Conservation (phyloP, 495 filamentous ascomycete species). For the Hypoxylon fuscum region DNA sequence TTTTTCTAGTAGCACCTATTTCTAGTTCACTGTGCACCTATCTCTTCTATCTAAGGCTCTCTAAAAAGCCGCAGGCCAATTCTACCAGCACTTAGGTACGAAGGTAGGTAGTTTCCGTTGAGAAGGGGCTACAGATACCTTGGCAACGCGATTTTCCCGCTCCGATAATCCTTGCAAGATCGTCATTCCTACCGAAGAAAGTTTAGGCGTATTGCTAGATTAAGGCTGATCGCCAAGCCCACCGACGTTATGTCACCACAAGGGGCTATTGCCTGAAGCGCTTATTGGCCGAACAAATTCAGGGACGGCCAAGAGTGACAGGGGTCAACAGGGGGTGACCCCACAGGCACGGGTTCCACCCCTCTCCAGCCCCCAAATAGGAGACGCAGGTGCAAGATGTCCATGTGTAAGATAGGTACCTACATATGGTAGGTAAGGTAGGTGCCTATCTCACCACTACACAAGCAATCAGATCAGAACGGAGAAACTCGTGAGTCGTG, state of each 20-base stretch:
- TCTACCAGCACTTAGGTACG: conserved; percentile 1
- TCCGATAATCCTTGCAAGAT: conserved; percentile 24
- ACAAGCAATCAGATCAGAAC: too few relatives aligned
- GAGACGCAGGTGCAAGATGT: conserved; percentile 7
- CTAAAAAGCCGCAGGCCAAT: background rate
- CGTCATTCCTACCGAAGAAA: conserved; percentile 36
- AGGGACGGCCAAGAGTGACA: conserved; percentile 26
- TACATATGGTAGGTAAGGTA: background rate
- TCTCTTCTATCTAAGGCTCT: background rate
- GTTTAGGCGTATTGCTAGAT: conserved; percentile 18
- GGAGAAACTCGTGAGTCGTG: too few relatives aligned
- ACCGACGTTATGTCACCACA: conserved; percentile 17
- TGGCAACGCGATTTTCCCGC: conserved; percentile 20
- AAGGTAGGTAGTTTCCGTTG: background rate
- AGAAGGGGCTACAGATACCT: conserved; percentile 12
- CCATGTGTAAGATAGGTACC: conserved; percentile 4
- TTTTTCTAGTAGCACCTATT: too few relatives aligned
- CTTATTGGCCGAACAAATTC: conserved; percentile 30
- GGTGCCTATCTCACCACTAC: too few relatives aligned
- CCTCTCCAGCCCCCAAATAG: conserved; percentile 18
- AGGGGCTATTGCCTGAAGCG: conserved; percentile 18
- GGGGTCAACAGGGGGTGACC: conserved; percentile 11
- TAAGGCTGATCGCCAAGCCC: conserved; percentile 18
- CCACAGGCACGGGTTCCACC: conserved; percentile 18
- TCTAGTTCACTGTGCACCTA: background rate